Base-by-base conservation (phyloP, 2,329 filamentous ascomycete genomes). In the Penicillium concentricum region DNA sequence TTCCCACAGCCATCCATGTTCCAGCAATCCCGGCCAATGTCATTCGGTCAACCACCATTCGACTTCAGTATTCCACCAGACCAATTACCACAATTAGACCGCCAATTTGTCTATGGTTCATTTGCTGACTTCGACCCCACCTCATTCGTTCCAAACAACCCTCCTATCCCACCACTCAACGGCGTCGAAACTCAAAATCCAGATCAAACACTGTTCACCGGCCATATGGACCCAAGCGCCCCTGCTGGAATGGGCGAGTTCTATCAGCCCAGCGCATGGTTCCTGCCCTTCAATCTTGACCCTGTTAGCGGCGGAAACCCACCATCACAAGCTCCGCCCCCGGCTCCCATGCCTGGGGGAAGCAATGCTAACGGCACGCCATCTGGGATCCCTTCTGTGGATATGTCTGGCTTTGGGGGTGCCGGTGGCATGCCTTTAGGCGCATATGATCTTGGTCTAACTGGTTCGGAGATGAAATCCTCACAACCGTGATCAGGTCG, bases 241-340 rank as follows among this genome's bases (percentile, higher is more conserved):
- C 71, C 70, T 1, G 66, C 73, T 1, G 73, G 69, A 4, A 68
- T 69, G 6, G 73, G 71, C 46, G 74, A 75, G 41, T 74, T 70
- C 56, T 71, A 74, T 53, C 74, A 76, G 42, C 73, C 74, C 44
- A 88, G 87, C 51, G 90, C 89, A 5, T 97, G 92, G 90, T 96
- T 95, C 73, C 87, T 96, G 79, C 91, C 92, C 1, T 96, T 96
- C 75, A 95, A 96, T 70, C 86, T 96, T 75, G 90, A 94, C 57
- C 90, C 91, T 5, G 56, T 73, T 18, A 63, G 69, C 22, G 57
- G 49, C 35, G 54, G 38, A 9, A 58, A 39, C 34, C 50, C 55
- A 26, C 45, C 61, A 37, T 43, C 46, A 22, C 49, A 57, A 8
- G 47, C 57, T 22, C 58, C 60, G 10, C 59, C 50, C 13, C 46